phyloP scores from a whole-genome alignment of 2,329 filamentous ascomycete genomes.

The Xylaria sp. region DNA sequence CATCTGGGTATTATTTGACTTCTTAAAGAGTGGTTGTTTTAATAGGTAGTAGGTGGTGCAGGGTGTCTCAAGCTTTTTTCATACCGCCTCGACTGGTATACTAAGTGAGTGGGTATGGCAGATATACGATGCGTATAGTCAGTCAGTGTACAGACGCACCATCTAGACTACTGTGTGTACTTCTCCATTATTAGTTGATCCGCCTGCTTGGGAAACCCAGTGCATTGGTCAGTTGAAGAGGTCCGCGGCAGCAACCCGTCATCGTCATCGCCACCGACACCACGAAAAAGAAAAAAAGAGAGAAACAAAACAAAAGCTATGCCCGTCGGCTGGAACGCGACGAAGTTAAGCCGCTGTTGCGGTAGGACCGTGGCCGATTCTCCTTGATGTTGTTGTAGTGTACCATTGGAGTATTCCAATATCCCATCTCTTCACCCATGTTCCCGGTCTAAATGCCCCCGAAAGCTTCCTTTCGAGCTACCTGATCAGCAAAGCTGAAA shows the following conservation, averaged over 20 bases:
- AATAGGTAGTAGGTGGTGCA: too few species aligned
- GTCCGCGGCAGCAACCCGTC: background rate
- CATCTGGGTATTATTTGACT: too few species aligned
- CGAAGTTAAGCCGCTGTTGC: background rate
- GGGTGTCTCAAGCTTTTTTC: too few species aligned
- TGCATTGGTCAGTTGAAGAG: background rate
- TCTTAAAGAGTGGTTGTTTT: too few species aligned
- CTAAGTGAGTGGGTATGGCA: too few species aligned
- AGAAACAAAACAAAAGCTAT: background rate
- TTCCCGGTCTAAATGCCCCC: background rate
- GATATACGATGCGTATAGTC: too few species aligned
- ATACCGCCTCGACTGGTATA: too few species aligned
- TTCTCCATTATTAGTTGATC: slow-evolving; percentile 23
- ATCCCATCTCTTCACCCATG: background rate
- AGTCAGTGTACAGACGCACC: too few species aligned
- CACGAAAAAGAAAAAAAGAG: background rate
- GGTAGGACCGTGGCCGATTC: too few species aligned
- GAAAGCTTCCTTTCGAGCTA: background rate
- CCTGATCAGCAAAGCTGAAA: slow-evolving; percentile 13
- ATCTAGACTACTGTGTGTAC: background rate
- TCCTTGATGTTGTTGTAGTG: background rate
- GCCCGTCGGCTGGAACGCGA: background rate
- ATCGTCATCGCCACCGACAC: slow-evolving; percentile 7
- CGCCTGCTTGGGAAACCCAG: slow-evolving; percentile 30
- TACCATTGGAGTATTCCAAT: background rate